Conservation (phyloP, 306 rosid genomes). For the Heteromeles arbutifolia region DNA sequence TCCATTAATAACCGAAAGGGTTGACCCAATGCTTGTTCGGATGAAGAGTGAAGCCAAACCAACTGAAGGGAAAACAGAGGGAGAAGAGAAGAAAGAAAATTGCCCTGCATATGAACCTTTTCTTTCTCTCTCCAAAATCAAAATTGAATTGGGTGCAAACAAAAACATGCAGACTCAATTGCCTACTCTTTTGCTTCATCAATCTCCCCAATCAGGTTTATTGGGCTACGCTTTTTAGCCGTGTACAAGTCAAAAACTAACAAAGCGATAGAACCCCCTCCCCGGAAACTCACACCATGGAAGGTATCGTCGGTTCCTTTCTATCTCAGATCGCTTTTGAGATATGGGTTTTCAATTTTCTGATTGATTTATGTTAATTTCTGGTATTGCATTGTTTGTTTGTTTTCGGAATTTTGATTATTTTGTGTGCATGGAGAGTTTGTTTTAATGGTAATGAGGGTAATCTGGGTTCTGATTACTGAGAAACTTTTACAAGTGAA, state of each 20-base stretch:
- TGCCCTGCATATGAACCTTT: constrained; percentile 18
- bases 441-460: constrained; percentile 26
- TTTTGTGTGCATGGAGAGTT: constrained; percentile 20
- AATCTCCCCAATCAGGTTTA: constrained; percentile 18
- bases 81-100: background rate
- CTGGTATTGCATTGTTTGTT: constrained; percentile 21
- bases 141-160: constrained; percentile 23
- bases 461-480: constrained; percentile 17
- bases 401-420: constrained; percentile 12
- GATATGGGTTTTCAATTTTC: constrained; percentile 36
- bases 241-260: constrained; percentile 29
- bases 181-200: constrained; percentile 25
- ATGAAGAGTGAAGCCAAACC: constrained; percentile 26
- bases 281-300: constrained; percentile 48
- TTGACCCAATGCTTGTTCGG: background rate
- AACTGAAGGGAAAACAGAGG: background rate
- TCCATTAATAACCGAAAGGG: too few relatives aligned
- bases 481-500: constrained; percentile 23
- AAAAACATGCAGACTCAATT: constrained; percentile 21
- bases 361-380: constrained; percentile 19
- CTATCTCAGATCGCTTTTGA: constrained; percentile 6
- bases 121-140: constrained; percentile 14
- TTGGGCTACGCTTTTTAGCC: constrained; percentile 36
- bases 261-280: constrained; percentile 12
- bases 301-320: constrained; percentile 44